phyloP scores from a whole-genome alignment of 2,329 filamentous ascomycete species.

The Cadophora sp. region DNA sequence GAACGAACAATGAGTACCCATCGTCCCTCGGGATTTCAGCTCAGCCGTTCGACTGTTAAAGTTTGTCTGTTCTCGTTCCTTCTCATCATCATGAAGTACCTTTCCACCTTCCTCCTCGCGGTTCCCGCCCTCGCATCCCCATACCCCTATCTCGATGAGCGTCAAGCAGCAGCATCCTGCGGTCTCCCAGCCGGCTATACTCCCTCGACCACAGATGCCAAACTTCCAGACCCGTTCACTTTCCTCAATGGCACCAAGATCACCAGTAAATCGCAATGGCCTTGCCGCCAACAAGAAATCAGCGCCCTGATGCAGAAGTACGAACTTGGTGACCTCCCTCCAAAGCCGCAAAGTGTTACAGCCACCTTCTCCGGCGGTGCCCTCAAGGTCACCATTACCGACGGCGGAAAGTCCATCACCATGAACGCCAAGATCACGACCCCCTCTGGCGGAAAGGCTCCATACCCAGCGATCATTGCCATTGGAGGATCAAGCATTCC shows the following conservation, averaged over 20 bases:
- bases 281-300: constrained; percentile 58
- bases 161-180: constrained; percentile 26
- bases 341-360: constrained; percentile 54
- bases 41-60: constrained; percentile 2
- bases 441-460: constrained; percentile 50
- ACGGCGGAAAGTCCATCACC: constrained; percentile 53
- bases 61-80: constrained; percentile 1
- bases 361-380: constrained; percentile 52
- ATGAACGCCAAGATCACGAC: constrained; percentile 53
- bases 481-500: constrained; percentile 62
- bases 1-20: background rate
- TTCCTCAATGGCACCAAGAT: constrained; percentile 52
- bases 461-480: constrained; percentile 64
- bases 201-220: constrained; percentile 27
- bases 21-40: background rate
- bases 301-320: constrained; percentile 56
- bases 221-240: constrained; percentile 54
- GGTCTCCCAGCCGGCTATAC: constrained; percentile 28
- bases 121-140: constrained; percentile 27
- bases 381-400: constrained; percentile 54
- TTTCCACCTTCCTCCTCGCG: constrained; percentile 28
- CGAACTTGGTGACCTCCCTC: constrained; percentile 57
- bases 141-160: constrained; percentile 20
- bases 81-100: constrained; percentile 28
- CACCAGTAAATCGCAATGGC: constrained; percentile 54